Percentiles rank a stretch among this genome's conserved stretches.
Conservation (phyloP, 2,329 filamentous ascomycete genomes). For the Penicillium fuscoglaucum region DNA sequence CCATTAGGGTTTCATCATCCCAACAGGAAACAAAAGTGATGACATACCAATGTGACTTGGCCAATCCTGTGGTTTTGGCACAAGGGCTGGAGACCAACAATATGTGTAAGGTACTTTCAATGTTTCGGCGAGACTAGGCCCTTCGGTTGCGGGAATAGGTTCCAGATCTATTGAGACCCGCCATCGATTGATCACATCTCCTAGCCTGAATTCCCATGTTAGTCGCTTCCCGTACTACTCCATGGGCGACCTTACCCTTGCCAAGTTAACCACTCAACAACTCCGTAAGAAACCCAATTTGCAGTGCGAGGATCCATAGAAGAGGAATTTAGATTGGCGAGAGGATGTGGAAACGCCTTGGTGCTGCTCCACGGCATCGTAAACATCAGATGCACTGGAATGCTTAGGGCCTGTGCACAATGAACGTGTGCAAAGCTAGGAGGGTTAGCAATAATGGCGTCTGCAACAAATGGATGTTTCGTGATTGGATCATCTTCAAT, state of each 20-base stretch:
- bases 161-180: conserved; percentile 44
- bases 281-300: conserved; percentile 50
- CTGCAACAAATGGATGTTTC: conserved; percentile 52
- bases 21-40: neutral
- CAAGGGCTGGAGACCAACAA: conserved; percentile 47
- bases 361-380: conserved; percentile 55
- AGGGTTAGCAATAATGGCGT: conserved; percentile 57
- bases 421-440: conserved; percentile 53
- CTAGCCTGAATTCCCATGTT: conserved; percentile 31
- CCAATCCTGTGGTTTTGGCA: conserved; percentile 47
- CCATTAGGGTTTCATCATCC: neutral
- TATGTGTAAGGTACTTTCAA: conserved; percentile 48
- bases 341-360: conserved; percentile 49
- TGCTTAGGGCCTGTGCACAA: conserved; percentile 44
- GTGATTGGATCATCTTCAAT: conserved; percentile 34
- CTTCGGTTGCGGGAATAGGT: conserved; percentile 38
- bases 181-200: conserved; percentile 51
- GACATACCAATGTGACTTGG: conserved; percentile 36
- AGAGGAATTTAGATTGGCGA: conserved; percentile 49
- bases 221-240: too few species aligned
- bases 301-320: conserved; percentile 1
- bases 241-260: conserved; percentile 40
- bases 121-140: conserved; percentile 37
- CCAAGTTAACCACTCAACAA: conserved; percentile 54
- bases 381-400: conserved; percentile 55